These are phyloP conservation scores for Aspergillus glaucus DNA, from an alignment of 2,329 filamentous ascomycete genomes.

Conservation along the genomic window DNA sequence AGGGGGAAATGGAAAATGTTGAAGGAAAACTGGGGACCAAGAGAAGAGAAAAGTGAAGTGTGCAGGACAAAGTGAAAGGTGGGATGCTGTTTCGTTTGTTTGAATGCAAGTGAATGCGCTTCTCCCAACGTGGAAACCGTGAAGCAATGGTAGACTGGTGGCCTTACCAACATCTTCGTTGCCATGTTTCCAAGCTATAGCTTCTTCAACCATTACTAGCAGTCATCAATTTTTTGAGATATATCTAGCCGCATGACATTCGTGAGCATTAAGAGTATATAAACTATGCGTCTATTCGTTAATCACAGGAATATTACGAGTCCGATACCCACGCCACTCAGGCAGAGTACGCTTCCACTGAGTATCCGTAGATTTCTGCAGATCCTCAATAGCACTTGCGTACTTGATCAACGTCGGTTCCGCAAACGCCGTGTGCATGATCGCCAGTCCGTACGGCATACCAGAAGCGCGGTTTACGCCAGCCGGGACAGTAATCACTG, in stretches of 20 bases:
- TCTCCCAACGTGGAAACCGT: neutral
- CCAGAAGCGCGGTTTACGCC: constrained; percentile 49
- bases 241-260: no score
- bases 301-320: constrained; percentile 29
- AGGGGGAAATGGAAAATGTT: no score
- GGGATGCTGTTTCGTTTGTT: neutral
- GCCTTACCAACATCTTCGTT: no score
- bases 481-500: constrained; percentile 62
- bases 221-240: no score
- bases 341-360: constrained; percentile 46
- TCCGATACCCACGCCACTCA: constrained; percentile 48
- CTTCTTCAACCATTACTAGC: no score
- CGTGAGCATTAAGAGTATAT: no score
- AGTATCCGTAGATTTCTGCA: constrained; percentile 42
- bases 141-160: no score
- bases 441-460: constrained; percentile 57
- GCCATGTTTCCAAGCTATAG: no score
- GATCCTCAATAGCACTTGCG: constrained; percentile 58
- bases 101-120: neutral
- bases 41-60: neutral
- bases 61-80: neutral
- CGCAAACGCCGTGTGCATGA: constrained; percentile 57
- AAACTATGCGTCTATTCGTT: constrained; percentile 6
- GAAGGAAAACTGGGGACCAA: neutral
- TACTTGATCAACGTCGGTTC: constrained; percentile 55